Conservation (phyloP, 2,329 filamentous ascomycete species). For the Colletotrichum plurivorum region DNA sequence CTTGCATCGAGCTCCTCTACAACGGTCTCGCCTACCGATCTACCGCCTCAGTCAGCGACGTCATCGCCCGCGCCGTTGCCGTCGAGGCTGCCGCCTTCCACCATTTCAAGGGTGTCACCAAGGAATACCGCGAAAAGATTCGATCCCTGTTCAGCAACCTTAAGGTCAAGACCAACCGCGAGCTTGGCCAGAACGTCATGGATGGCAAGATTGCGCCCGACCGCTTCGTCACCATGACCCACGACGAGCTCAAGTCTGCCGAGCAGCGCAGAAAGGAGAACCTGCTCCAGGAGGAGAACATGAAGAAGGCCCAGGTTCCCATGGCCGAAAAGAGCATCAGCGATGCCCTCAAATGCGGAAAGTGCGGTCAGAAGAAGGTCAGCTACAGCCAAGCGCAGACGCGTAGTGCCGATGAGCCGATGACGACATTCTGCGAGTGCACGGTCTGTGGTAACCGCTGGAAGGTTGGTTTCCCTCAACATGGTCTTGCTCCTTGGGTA, state of each 20-base stretch:
- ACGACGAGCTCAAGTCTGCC: conserved; percentile 91
- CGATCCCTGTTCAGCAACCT: conserved; percentile 95
- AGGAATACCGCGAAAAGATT: conserved; percentile 88
- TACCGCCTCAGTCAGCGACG: conserved; percentile 76
- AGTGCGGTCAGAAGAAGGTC: conserved; percentile 94
- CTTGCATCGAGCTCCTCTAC: conserved; percentile 92
- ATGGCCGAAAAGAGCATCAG: conserved; percentile 93
- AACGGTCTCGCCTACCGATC: conserved; percentile 85
- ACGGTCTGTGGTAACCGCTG: conserved; percentile 78
- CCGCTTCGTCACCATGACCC: conserved; percentile 86
- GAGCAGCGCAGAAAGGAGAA: conserved; percentile 83
- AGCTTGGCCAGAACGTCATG: conserved; percentile 83
- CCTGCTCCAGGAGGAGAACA: conserved; percentile 89
- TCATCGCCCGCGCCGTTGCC: conserved; percentile 83
- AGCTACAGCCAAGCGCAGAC: conserved; percentile 98
- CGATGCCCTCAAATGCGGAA: conserved; percentile 88
- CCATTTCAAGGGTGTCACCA: conserved; percentile 77
- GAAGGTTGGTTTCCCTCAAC: conserved; percentile 69
- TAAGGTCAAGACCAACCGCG: conserved; percentile 89
- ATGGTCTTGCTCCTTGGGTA: neutral
- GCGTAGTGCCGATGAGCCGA: conserved; percentile 93
- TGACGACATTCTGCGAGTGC: conserved; percentile 83
- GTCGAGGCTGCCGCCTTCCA: conserved; percentile 85
- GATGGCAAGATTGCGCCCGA: conserved; percentile 79
- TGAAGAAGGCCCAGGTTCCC: conserved; percentile 96